Base-by-base conservation (phyloP, 2,329 filamentous ascomycete species). In the Claviceps digitariae region DNA sequence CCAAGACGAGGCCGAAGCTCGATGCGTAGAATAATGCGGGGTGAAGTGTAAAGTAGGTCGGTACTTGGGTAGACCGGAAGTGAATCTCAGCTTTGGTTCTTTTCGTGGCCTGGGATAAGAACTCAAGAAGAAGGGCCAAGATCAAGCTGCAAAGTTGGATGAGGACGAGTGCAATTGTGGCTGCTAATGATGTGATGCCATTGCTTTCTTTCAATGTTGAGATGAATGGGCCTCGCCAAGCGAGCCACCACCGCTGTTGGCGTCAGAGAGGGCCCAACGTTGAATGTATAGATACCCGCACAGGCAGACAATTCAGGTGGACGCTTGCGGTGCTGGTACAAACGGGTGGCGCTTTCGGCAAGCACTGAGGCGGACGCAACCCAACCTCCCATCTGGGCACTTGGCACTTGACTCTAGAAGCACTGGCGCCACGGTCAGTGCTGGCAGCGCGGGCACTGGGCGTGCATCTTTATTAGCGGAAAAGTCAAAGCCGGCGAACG, bases 131-230 rank as follows among this genome's bases (percentile, higher is more conserved):
- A 31, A 45, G 20, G 34, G 20, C 17, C 21, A 40, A 41, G 9
- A 21, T 12, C 20, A 17, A 29, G 23, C 15, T 20, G 46, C 40
- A n/a, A 20, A 44, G 8, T 46, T 20, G 27, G 27, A 38, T 20
- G 40, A 49, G 50, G 27, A 45, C 25, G 40, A 52, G 50, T 46
- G 40, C 23, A 45, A 46, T 46, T 41, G 38, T n/a, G 44, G 53
- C 29, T 48, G 49, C 34, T 48, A 40, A 46, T 49, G 50, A 52
- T 52, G 43, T 25, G 47, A 50, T 50, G 47, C 52, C 20, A 38
- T 36, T 48, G 48, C 48, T 15, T 44, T n/a, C n/a, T n/a, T n/a
- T n/a, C n/a, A n/a, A n/a, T n/a, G n/a, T n/a, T 17, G 36, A 29
- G 27, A 40, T 43, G 43, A 3, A 38, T 38, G 36, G 17, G 36